Evolutionary conservation across 345 rosid genomes (phyloP).

Genomic region (Excoecaria agallocha): DNA sequence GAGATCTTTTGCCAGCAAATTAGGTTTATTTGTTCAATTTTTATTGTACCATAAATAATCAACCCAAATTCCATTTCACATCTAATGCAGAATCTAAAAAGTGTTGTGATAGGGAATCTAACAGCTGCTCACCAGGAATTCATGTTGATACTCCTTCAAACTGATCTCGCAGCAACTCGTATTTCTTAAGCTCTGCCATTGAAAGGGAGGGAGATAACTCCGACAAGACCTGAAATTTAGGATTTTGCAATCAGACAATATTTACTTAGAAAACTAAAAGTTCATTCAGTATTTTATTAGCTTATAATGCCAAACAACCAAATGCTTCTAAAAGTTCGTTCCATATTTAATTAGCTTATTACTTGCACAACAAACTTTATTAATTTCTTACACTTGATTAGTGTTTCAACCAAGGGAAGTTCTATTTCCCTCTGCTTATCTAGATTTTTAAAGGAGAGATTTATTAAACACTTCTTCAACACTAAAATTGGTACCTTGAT

Average conservation of each 20-base stretch:
- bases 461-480: not conserved
- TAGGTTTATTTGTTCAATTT: not conserved
- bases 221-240: slow-evolving; percentile 53
- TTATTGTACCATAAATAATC: not conserved
- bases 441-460: not conserved
- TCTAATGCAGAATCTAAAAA: no score
- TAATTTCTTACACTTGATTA: not conserved
- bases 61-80: not conserved
- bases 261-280: not conserved
- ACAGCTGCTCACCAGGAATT: not conserved
- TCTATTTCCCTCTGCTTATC: not conserved
- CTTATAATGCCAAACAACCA: not conserved
- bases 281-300: not conserved
- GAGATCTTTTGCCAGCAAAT: not conserved
- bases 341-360: not conserved
- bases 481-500: slow-evolving; percentile 52
- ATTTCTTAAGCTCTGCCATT: slow-evolving; percentile 78
- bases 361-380: not conserved
- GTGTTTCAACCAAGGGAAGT: not conserved
- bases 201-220: slow-evolving; percentile 93
- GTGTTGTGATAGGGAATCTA: not conserved
- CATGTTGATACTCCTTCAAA: slow-evolving; percentile 58
- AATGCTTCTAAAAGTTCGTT: not conserved
- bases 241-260: not conserved
- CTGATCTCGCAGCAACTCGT: slow-evolving; percentile 70